Evolutionary conservation across 345 rosid genomes (phyloP).

Genomic region (Hirschfeldia incana): DNA sequence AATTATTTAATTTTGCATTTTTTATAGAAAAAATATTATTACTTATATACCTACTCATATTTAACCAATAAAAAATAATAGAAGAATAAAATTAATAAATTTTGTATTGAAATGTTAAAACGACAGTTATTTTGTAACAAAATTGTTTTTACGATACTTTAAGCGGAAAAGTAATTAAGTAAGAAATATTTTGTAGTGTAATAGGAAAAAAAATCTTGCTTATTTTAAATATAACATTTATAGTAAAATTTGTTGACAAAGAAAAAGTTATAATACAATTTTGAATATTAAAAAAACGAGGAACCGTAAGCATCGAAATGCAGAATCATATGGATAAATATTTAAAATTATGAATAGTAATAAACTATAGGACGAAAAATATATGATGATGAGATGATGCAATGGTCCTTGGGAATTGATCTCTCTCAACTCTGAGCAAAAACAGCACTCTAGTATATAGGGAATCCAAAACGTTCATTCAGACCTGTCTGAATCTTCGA

Average conservation of each 20-base stretch:
- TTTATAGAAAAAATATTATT: too few relatives aligned
- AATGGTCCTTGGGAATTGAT: slow-evolving; percentile 42
- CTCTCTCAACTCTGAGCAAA: slow-evolving; percentile 31
- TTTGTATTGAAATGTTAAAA: too few relatives aligned
- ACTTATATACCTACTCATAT: too few relatives aligned
- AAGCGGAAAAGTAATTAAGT: too few relatives aligned
- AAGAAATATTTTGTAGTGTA: neutral
- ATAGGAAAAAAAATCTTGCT: neutral
- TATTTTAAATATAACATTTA: neutral
- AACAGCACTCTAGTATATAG: slow-evolving; percentile 33
- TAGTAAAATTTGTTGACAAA: neutral
- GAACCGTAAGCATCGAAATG: slow-evolving; percentile 32
- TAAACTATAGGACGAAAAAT: neutral
- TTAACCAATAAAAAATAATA: too few relatives aligned
- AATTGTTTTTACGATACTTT: too few relatives aligned
- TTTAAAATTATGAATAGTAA: neutral
- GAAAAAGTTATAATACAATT: neutral
- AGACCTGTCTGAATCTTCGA: slow-evolving; percentile 51
- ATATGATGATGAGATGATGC: slow-evolving; percentile 34
- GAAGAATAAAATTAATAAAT: too few relatives aligned
- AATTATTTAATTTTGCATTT: too few relatives aligned
- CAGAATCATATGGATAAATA: slow-evolving; percentile 19
- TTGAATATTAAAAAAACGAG: neutral
- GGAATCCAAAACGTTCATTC: slow-evolving; percentile 43
- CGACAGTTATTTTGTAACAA: too few relatives aligned